These are phyloP conservation scores for Botrytis paeoniae DNA, from an alignment of 2,329 filamentous ascomycete genomes.

Conservation along the genomic window DNA sequence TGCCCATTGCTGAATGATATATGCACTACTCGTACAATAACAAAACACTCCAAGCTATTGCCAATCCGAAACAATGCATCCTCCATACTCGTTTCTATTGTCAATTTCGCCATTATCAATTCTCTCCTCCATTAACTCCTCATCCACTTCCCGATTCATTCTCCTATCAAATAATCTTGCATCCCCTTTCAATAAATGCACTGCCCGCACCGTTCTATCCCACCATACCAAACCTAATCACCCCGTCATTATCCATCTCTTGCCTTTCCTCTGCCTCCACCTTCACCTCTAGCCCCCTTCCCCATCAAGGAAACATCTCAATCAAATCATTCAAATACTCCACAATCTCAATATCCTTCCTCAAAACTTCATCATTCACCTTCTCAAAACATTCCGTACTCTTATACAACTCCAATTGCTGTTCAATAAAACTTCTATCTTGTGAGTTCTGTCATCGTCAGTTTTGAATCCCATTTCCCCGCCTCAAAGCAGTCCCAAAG, in stretches of 20 bases:
- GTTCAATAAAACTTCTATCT: constrained; percentile 38
- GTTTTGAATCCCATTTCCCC: neutral
- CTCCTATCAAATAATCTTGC: neutral
- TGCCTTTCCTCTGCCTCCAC: neutral
- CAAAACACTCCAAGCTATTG: neutral
- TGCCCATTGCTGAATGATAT: neutral
- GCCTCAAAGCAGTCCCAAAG: neutral
- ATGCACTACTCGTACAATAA: neutral
- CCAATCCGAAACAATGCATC: neutral
- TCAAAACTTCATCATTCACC: constrained; percentile 36
- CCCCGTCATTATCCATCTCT: neutral
- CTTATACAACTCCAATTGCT: constrained; percentile 34
- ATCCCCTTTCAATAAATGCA: neutral
- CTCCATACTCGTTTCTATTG: neutral
- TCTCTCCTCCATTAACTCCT: neutral
- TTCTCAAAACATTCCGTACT: constrained; percentile 34
- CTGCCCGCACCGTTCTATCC: neutral
- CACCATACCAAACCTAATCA: no score
- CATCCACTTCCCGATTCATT: neutral
- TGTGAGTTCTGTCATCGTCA: constrained; percentile 32
- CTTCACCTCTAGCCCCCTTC: no score
- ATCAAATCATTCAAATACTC: constrained; percentile 39
- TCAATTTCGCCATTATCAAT: neutral
- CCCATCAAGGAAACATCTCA: constrained; percentile 25
- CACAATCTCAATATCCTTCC: constrained; percentile 37